Percentiles rank a stretch among this genome's conserved stretches.
phyloP scores from a whole-genome alignment of 2,329 filamentous ascomycete genomes.

The Penicillium sp. region DNA sequence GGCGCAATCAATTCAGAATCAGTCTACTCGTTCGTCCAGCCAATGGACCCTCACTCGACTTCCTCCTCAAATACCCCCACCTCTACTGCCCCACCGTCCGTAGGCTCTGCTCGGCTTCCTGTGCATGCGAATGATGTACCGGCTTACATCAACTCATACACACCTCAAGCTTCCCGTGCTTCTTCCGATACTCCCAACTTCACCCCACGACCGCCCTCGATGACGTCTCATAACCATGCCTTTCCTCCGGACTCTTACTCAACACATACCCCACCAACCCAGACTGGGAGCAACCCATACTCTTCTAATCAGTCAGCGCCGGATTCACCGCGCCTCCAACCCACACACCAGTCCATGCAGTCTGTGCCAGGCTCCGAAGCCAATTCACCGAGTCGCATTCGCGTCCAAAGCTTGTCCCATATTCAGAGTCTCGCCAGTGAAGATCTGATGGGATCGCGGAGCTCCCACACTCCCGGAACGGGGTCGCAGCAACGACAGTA shows the following conservation, averaged over 20 bases:
- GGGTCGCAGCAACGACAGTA: conserved; percentile 63
- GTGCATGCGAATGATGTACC: conserved; percentile 33
- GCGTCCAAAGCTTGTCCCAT: conserved; percentile 83
- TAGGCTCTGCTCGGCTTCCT: conserved; percentile 33
- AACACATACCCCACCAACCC: conserved; percentile 23
- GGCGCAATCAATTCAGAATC: conserved; percentile 44
- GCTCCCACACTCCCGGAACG: conserved; percentile 42
- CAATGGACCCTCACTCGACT: conserved; percentile 16
- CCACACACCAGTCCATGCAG: conserved; percentile 45
- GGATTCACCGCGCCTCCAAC: conserved; percentile 46
- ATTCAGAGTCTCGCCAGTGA: conserved; percentile 84
- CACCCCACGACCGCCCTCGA: conserved; percentile 41
- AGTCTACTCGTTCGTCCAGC: conserved; percentile 26
- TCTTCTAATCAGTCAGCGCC: conserved; percentile 39
- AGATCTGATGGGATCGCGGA: conserved; percentile 62
- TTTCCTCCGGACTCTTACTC: conserved; percentile 20
- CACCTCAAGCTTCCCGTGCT: conserved; percentile 23
- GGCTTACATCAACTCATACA: conserved; percentile 32
- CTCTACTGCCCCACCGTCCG: conserved; percentile 38
- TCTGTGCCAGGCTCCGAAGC: conserved; percentile 44
- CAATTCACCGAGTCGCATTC: conserved; percentile 61
- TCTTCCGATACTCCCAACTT: conserved; percentile 22
- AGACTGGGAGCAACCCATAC: conserved; percentile 24
- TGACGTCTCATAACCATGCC: conserved; percentile 47
- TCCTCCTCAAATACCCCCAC: conserved; percentile 32